Conservation (phyloP, 805 yeast genomes). For the Pichia nakasei region DNA sequence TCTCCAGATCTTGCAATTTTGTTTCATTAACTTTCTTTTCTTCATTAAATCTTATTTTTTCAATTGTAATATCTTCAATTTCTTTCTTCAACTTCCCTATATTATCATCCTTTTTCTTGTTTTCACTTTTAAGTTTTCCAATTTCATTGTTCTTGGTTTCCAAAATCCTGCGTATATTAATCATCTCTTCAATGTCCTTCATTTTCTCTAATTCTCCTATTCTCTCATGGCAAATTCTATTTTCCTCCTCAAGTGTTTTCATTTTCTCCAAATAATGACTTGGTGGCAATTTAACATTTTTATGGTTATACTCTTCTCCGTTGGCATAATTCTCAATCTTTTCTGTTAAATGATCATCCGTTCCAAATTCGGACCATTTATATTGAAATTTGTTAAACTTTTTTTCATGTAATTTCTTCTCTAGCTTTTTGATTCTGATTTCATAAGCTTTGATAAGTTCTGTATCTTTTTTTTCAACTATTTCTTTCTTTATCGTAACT, state of each 20-base stretch:
- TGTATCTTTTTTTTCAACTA: background rate
- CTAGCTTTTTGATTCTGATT: slow-evolving; percentile 65
- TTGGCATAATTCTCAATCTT: background rate
- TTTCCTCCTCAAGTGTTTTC: slow-evolving; percentile 18
- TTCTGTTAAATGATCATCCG: background rate
- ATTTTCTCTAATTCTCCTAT: slow-evolving; percentile 20
- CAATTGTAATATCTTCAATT: slow-evolving; percentile 13
- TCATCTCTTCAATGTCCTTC: slow-evolving; percentile 48
- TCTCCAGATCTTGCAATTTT: slow-evolving; percentile 11
- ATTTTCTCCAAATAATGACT: slow-evolving; percentile 21
- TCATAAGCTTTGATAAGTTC: slow-evolving; percentile 56
- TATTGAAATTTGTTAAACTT: slow-evolving; percentile 46
- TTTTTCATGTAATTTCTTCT: slow-evolving; percentile 66
- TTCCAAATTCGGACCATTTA: slow-evolving; percentile 23
- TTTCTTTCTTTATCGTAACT: background rate
- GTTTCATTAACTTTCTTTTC: background rate
- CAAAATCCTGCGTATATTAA: background rate
- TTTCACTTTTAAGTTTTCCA: slow-evolving; percentile 2
- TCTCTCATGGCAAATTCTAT: slow-evolving; percentile 8
- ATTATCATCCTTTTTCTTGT: slow-evolving; percentile 10
- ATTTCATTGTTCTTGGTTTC: slow-evolving; percentile 1
- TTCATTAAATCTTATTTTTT: slow-evolving; percentile 11
- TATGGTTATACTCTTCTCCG: slow-evolving; percentile 5
- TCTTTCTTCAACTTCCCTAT: slow-evolving; percentile 7
- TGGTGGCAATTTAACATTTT: slow-evolving; percentile 21